A percentile compares a stretch with the other conserved stretches of the same genome.
phyloP scores from a whole-genome alignment of 768 basidiomycete species.

The Auricularia sp. region DNA sequence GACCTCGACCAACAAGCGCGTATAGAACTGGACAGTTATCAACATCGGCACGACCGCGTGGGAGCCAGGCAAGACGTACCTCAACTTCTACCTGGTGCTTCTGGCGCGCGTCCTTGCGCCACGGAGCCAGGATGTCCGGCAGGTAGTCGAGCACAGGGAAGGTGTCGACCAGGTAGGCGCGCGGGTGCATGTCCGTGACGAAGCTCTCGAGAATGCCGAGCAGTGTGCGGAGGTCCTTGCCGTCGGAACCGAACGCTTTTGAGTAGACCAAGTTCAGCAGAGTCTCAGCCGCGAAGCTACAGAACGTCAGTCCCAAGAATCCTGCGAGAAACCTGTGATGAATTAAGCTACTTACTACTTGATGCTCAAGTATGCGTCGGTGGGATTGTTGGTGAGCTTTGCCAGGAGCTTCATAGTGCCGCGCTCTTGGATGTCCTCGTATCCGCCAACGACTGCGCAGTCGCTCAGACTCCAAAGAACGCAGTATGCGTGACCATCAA shows the following conservation, averaged over 20 bases:
- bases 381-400: neutral
- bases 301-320: too few relatives aligned
- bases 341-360: neutral
- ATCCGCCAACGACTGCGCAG: neutral
- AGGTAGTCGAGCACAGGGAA: constrained; percentile 10
- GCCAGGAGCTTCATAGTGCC: neutral
- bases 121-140: constrained; percentile 10
- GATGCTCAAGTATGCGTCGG: neutral
- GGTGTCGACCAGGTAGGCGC: constrained; percentile 8
- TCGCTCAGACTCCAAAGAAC: neutral
- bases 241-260: constrained; percentile 7
- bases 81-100: constrained; percentile 9
- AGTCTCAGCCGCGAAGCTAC: neutral
- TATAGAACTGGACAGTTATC: constrained; percentile 11
- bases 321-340: too few relatives aligned
- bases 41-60: neutral
- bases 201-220: constrained; percentile 16
- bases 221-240: constrained; percentile 15
- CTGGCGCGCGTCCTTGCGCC: constrained; percentile 10
- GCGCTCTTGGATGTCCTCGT: neutral
- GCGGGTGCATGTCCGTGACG: constrained; percentile 15
- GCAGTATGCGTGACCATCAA: neutral
- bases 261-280: neutral
- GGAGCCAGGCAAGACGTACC: constrained; percentile 1
- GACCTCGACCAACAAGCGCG: constrained; percentile 14